phyloP scores from a whole-genome alignment of 164 flowering plant genomes.

The Piper longum region DNA sequence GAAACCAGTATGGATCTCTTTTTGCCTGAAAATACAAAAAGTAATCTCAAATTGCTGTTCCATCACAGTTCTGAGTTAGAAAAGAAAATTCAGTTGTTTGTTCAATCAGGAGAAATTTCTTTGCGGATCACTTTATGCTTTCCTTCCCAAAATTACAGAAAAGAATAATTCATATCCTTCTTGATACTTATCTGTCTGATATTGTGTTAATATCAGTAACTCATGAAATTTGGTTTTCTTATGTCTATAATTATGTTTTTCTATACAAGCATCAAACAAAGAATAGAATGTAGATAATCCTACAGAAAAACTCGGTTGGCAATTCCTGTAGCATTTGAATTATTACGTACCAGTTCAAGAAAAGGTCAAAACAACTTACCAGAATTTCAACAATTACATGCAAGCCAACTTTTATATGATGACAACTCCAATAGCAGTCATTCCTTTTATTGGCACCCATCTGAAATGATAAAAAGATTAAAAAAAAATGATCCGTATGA shows the following conservation, averaged over 20 bases:
- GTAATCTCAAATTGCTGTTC: not conserved
- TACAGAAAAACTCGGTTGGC: not conserved
- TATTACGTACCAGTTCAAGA: too few relatives aligned
- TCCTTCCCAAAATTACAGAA: too few relatives aligned
- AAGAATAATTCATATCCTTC: too few relatives aligned
- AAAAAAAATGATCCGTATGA: not conserved
- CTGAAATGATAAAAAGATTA: constrained; percentile 30
- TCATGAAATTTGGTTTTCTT: not conserved
- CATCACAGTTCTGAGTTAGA: too few relatives aligned
- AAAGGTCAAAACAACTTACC: constrained; percentile 33
- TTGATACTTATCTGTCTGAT: not conserved
- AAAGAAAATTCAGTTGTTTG: too few relatives aligned
- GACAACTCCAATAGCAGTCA: constrained; percentile 99
- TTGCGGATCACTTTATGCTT: too few relatives aligned
- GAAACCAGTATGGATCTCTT: constrained; percentile 87
- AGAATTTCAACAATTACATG: constrained; percentile 75
- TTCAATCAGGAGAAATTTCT: too few relatives aligned
- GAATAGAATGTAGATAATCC: too few relatives aligned
- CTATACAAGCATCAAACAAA: too few relatives aligned
- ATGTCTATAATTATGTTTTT: too few relatives aligned
- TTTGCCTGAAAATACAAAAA: constrained; percentile 64
- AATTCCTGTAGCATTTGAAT: not conserved
- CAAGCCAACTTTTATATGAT: constrained; percentile 94
- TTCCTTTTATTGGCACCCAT: constrained; percentile 92
- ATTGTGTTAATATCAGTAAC: not conserved